Conservation (phyloP, 305 asterid species). For the Fraxinus nigra region DNA sequence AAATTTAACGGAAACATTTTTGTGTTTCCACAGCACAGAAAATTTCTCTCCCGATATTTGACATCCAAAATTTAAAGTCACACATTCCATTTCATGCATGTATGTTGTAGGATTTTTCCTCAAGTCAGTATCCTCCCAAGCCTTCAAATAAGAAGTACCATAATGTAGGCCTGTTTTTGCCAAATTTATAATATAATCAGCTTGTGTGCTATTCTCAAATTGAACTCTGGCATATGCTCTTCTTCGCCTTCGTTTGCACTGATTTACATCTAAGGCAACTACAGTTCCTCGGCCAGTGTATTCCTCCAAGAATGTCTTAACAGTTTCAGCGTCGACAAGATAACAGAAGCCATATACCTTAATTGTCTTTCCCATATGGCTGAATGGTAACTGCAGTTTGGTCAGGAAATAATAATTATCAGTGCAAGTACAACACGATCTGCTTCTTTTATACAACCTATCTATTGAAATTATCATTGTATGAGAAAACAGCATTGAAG, state of each 20-base stretch:
- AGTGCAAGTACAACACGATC: neutral
- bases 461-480: neutral
- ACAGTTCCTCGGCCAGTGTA: conserved; percentile 40
- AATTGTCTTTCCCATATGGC: conserved; percentile 55
- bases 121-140: conserved; percentile 34
- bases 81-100: conserved; percentile 37
- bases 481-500: neutral
- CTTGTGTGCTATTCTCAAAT: conserved; percentile 27
- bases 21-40: conserved; percentile 44
- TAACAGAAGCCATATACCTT: conserved; percentile 51
- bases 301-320: conserved; percentile 42
- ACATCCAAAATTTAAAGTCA: conserved; percentile 62
- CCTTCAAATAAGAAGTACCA: conserved; percentile 53
- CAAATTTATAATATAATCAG: conserved; percentile 35
- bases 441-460: neutral
- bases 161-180: conserved; percentile 38
- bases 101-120: conserved; percentile 17
- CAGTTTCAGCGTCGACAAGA: conserved; percentile 35
- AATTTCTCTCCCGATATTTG: conserved; percentile 49
- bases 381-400: conserved; percentile 23
- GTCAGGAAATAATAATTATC: neutral
- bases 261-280: conserved; percentile 58
- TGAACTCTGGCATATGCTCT: conserved; percentile 67
- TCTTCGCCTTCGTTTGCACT: conserved; percentile 33
- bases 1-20: conserved; percentile 40